Conservation (phyloP, 441 rosid species). For the Aleurites moluccanus region DNA sequence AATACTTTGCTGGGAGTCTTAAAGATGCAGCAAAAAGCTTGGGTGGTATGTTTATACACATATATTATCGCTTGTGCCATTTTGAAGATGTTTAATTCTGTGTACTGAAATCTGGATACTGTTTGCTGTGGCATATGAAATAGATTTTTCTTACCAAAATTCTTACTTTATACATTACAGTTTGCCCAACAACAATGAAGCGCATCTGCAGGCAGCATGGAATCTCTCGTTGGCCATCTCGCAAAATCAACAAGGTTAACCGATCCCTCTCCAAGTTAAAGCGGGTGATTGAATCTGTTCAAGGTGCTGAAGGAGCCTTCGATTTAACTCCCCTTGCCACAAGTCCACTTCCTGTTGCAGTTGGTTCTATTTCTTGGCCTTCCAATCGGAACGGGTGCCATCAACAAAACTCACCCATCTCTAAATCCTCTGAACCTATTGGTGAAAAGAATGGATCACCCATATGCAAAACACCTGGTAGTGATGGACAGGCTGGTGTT, state of each 20-base stretch:
- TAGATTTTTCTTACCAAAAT: conserved; percentile 12
- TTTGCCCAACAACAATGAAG: conserved; percentile 99
- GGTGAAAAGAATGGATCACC: conserved; percentile 35
- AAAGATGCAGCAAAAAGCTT: conserved; percentile 96
- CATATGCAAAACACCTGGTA: conserved; percentile 36
- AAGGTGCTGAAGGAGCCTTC: conserved; percentile 72
- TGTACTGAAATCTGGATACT: conserved; percentile 12
- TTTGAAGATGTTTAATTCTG: conserved; percentile 10
- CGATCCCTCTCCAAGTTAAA: conserved; percentile 79
- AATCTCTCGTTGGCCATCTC: conserved; percentile 95
- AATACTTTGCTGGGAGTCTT: conserved; percentile 84
- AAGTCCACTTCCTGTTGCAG: conserved; percentile 57
- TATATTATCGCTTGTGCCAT: conserved; percentile 5
- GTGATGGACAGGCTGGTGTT: conserved; percentile 33
- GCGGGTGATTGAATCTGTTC: conserved; percentile 86
- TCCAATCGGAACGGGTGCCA: conserved; percentile 50
- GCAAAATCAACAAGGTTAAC: conserved; percentile 92
- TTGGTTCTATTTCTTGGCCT: conserved; percentile 71
- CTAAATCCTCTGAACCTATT: conserved; percentile 39
- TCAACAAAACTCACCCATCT: conserved; percentile 47
- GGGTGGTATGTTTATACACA: conserved; percentile 57
- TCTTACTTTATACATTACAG: conserved; percentile 41
- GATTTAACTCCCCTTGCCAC: conserved; percentile 48
- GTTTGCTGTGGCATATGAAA: conserved; percentile 3
- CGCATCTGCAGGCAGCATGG: conserved; percentile 98